These are phyloP conservation scores for Corynascus novoguineensis DNA, from an alignment of 495 filamentous ascomycete species.

Conservation along the genomic window DNA sequence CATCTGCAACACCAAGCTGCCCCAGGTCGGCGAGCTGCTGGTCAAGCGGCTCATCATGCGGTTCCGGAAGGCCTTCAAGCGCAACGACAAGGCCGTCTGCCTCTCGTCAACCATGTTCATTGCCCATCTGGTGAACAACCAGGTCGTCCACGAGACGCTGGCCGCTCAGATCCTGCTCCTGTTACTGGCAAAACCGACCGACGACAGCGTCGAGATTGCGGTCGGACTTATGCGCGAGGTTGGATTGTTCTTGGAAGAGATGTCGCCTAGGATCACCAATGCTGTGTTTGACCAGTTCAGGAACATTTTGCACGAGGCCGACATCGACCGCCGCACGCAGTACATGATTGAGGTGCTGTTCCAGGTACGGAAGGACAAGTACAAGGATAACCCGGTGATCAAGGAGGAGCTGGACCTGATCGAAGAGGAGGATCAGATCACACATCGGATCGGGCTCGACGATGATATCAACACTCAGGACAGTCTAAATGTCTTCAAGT, in stretches of 20 bases:
- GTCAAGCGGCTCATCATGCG: slow-evolving; percentile 81
- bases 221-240: slow-evolving; percentile 87
- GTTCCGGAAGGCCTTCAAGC: slow-evolving; percentile 91
- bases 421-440: slow-evolving; percentile 96
- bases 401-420: slow-evolving; percentile 92
- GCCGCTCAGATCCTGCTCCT: slow-evolving; percentile 86
- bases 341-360: slow-evolving; percentile 99
- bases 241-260: slow-evolving; percentile 89
- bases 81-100: slow-evolving; percentile 95
- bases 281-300: slow-evolving; percentile 94
- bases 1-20: slow-evolving; percentile 96
- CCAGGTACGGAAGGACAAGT: slow-evolving; percentile 91
- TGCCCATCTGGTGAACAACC: slow-evolving; percentile 89
- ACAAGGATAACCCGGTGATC: slow-evolving; percentile 87
- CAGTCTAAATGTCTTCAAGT: slow-evolving; percentile 90
- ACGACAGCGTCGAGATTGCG: slow-evolving; percentile 97
- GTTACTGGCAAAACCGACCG: slow-evolving; percentile 86
- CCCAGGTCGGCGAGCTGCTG: slow-evolving; percentile 86
- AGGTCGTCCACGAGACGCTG: slow-evolving; percentile 89
- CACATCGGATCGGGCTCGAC: slow-evolving; percentile 71
- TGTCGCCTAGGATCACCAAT: slow-evolving; percentile 77
- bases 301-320: slow-evolving; percentile 88
- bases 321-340: slow-evolving; percentile 92
- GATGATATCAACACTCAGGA: slow-evolving; percentile 81
- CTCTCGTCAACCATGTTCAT: slow-evolving; percentile 87